These are phyloP conservation scores for Vaccinium corymbosum DNA, from an alignment of 148 eudicot species.

Conservation along the genomic window DNA sequence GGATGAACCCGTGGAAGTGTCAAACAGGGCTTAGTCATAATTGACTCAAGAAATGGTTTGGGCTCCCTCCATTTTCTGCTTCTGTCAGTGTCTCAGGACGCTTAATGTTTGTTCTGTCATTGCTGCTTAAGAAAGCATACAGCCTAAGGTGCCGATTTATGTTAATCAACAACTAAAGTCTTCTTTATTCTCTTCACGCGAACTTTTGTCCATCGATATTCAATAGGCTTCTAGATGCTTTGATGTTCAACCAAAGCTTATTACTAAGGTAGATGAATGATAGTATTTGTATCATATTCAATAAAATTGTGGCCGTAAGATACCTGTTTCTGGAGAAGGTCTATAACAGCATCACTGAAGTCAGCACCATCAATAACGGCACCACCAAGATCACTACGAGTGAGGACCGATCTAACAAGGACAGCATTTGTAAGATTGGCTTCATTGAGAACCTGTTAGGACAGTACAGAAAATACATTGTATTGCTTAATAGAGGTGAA, in stretches of 20 bases:
- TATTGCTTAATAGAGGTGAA: neutral
- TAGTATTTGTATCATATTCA: neutral
- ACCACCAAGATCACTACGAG: constrained; percentile 95
- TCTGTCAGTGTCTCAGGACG: neutral
- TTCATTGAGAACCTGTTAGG: constrained; percentile 71
- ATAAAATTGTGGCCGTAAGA: neutral
- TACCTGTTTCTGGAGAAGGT: constrained; percentile 88
- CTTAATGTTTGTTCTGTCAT: neutral
- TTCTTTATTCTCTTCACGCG: neutral
- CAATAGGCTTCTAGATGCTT: neutral
- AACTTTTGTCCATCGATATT: neutral
- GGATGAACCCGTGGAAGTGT: neutral
- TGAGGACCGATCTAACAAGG: constrained; percentile 82
- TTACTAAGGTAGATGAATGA: neutral
- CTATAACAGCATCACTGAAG: constrained; percentile 94
- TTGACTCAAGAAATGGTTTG: neutral
- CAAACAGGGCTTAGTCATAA: neutral
- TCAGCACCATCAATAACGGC: constrained; percentile 93
- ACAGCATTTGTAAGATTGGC: constrained; percentile 92
- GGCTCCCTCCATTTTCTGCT: neutral
- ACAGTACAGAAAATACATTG: neutral
- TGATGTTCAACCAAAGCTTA: neutral
- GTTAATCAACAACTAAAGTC: neutral
- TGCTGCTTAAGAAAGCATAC: neutral
- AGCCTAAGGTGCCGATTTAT: neutral